phyloP scores from a whole-genome alignment of 306 rosid genomes.

The Acacia confusa region DNA sequence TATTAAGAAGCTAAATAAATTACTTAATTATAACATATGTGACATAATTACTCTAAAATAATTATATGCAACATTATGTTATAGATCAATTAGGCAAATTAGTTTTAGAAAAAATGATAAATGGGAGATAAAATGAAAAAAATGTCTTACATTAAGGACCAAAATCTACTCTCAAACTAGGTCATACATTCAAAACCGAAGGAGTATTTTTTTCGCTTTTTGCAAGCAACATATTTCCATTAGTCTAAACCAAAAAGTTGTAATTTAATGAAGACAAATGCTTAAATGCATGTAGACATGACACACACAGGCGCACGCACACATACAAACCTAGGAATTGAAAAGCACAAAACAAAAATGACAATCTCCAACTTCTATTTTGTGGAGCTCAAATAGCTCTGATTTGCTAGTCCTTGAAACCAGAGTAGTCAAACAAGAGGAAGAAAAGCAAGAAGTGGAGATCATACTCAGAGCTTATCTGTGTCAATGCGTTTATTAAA shows the following conservation, averaged over 20 bases:
- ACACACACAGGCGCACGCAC: background rate
- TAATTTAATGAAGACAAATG: background rate
- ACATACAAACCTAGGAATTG: background rate
- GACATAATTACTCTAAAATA: too few relatives aligned
- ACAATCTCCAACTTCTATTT: background rate
- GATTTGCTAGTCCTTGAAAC: background rate
- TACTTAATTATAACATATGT: too few relatives aligned
- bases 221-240: background rate
- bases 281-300: background rate
- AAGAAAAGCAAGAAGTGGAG: slow-evolving; percentile 4
- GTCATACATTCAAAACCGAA: too few relatives aligned
- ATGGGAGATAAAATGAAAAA: too few relatives aligned
- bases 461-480: slow-evolving; percentile 91
- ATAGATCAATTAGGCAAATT: too few relatives aligned
- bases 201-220: background rate
- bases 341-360: background rate
- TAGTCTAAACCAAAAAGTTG: background rate
- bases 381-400: slow-evolving; percentile 14
- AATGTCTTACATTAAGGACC: too few relatives aligned
- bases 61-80: too few relatives aligned
- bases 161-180: too few relatives aligned
- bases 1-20: too few relatives aligned
- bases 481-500: slow-evolving; percentile 84
- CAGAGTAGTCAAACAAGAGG: background rate
- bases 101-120: too few relatives aligned